Base-by-base conservation (phyloP, 169 alveolate genomes). In the Plasmodium relictum region DNA sequence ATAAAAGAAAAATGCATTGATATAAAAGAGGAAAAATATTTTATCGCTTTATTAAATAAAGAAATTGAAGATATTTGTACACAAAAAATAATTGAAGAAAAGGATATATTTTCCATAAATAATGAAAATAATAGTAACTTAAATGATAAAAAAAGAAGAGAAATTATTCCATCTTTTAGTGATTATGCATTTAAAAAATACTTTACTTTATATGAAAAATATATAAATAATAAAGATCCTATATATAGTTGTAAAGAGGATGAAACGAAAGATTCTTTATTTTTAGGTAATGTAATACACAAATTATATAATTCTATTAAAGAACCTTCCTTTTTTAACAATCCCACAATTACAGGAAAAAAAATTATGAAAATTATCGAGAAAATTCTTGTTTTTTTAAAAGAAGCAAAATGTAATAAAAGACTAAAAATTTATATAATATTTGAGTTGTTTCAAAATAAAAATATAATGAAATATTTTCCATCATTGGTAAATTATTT, bases 361-460 rank as follows among this genome's bases (percentile, higher is more conserved):
- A 63, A 78, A 42, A 39, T 69, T 26, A 66, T 44, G 10, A 78
- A 18, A 24, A 39, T 78, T 1, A 78, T 78, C n/a, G 50, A 78
- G 31, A 62, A 50, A 24, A 56, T 78, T 0, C 9, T 78, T 48
- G n/a, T 7, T 6, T 78, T 78, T 65, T 62, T 78, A 22, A 78
- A 16, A 9, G 65, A 41, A 50, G 89, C 89, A 41, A 65, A 39
- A 7, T 78, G 89, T 5, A 78, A 58, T 24, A 78, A 70, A 52
- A 78, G 37, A 44, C 45, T 78, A 18, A 78, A 78, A 70, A 52
- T 78, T 0, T 78, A 44, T 20, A 65, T 78, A 20, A 8, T 78
- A 20, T 78, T 78, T 63, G 89, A 78, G 26, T 0, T 78, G 24
- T 78, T 78, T 56, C 89, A 78, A 50, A 78, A 50, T 44, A 52